phyloP scores from a whole-genome alignment of 345 rosid genomes.

The Litchi chinensis region DNA sequence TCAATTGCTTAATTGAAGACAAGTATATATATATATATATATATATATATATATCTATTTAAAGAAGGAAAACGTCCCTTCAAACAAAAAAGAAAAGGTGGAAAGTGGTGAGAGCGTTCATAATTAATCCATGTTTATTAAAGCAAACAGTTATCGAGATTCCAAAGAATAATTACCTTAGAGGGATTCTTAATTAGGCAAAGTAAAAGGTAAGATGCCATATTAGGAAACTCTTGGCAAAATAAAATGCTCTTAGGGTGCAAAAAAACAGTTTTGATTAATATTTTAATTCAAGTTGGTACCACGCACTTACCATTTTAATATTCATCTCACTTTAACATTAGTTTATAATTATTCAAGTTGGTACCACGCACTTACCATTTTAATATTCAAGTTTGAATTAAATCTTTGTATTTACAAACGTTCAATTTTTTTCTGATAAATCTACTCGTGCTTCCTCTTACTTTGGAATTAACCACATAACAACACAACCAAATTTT shows the following conservation, averaged over 20 bases:
- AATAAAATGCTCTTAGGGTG: background rate
- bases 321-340: too few species aligned
- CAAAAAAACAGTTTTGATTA: slow-evolving; percentile 17
- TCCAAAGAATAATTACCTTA: slow-evolving; percentile 19
- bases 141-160: slow-evolving; percentile 15
- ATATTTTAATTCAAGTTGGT: slow-evolving; percentile 28
- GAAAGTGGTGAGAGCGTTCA: slow-evolving; percentile 10
- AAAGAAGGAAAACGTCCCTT: background rate
- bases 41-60: slow-evolving; percentile 1
- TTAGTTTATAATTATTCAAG: too few species aligned
- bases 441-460: too few species aligned
- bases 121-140: slow-evolving; percentile 15
- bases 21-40: slow-evolving; percentile 8
- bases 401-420: too few species aligned
- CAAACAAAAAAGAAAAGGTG: background rate
- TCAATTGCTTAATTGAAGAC: background rate
- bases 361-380: too few species aligned
- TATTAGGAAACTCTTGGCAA: slow-evolving; percentile 31
- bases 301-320: too few species aligned
- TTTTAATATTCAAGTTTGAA: too few species aligned
- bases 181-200: slow-evolving; percentile 18
- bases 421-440: too few species aligned
- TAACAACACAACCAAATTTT: too few species aligned
- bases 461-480: too few species aligned
- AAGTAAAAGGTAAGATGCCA: slow-evolving; percentile 26